These are phyloP conservation scores for Corchorus olitorius DNA, from an alignment of 345 rosid genomes.

Conservation along the genomic window DNA sequence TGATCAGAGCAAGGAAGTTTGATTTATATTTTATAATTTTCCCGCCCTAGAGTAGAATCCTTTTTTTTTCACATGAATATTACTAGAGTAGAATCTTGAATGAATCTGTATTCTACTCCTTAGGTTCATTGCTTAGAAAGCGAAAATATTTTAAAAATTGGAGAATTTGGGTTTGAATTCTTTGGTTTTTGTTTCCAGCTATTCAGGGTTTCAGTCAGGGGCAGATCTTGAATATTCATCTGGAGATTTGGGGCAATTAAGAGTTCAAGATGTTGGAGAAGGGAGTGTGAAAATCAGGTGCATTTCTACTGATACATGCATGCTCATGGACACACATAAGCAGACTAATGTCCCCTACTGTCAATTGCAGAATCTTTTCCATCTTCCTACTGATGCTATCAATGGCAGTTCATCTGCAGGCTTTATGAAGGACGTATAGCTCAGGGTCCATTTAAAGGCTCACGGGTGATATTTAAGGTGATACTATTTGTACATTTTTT, in stretches of 20 bases:
- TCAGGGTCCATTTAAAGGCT: constrained; percentile 71
- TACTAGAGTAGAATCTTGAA: neutral
- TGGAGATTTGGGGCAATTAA: constrained; percentile 49
- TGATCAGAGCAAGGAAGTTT: neutral
- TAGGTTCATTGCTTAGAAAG: neutral
- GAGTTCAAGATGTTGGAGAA: constrained; percentile 84
- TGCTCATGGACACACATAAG: neutral
- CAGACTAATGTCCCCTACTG: neutral
- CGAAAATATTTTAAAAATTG: neutral
- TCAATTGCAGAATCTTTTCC: neutral
- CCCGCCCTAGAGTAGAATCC: neutral
- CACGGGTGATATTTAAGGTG: constrained; percentile 78
- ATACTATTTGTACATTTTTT: neutral
- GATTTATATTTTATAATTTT: neutral
- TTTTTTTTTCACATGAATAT: neutral
- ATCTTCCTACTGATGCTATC: constrained; percentile 36
- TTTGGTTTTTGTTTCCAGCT: constrained; percentile 40
- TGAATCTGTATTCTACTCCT: neutral
- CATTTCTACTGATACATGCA: constrained; percentile 12
- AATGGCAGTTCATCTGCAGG: constrained; percentile 71
- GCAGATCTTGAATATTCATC: constrained; percentile 46
- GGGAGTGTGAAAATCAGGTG: constrained; percentile 88
- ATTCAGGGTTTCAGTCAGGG: constrained; percentile 63
- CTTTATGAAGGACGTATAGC: constrained; percentile 91
- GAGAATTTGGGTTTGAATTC: neutral